These are phyloP conservation scores for Lenwebbia sp. DNA, from an alignment of 345 rosid genomes.

Conservation along the genomic window DNA sequence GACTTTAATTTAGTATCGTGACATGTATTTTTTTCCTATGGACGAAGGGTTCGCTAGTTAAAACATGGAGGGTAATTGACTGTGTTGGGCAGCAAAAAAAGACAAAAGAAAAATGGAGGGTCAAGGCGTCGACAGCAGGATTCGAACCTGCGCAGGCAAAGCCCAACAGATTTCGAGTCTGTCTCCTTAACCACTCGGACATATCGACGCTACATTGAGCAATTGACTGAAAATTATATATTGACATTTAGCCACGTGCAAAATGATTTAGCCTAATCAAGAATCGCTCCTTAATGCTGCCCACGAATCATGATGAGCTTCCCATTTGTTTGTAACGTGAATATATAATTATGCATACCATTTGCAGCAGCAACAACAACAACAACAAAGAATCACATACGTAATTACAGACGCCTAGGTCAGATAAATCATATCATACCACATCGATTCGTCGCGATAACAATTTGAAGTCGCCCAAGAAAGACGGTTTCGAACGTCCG, in stretches of 20 bases:
- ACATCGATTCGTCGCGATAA: accelerated
- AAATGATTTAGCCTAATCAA: no score
- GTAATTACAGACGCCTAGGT: no score
- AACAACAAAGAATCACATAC: no score
- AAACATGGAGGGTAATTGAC: neutral
- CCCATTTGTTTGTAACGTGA: neutral
- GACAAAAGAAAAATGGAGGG: neutral
- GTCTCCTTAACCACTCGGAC: conserved; percentile 99
- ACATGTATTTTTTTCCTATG: no score
- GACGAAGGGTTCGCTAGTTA: no score
- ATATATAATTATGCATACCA: neutral
- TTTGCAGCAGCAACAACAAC: neutral
- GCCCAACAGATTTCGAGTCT: conserved; percentile 99
- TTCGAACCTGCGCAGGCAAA: conserved; percentile 99
- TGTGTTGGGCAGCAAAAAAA: no score
- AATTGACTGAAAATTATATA: accelerated
- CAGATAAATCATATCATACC: neutral
- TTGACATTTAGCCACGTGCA: accelerated
- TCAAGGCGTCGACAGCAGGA: conserved; percentile 84
- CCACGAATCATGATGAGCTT: neutral
- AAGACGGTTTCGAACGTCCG: neutral
- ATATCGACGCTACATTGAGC: neutral
- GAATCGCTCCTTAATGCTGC: neutral
- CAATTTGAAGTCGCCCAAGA: neutral
- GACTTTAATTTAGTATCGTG: no score